Conservation (phyloP, 2,329 filamentous ascomycete genomes). For the Neofusicoccum ribis region DNA sequence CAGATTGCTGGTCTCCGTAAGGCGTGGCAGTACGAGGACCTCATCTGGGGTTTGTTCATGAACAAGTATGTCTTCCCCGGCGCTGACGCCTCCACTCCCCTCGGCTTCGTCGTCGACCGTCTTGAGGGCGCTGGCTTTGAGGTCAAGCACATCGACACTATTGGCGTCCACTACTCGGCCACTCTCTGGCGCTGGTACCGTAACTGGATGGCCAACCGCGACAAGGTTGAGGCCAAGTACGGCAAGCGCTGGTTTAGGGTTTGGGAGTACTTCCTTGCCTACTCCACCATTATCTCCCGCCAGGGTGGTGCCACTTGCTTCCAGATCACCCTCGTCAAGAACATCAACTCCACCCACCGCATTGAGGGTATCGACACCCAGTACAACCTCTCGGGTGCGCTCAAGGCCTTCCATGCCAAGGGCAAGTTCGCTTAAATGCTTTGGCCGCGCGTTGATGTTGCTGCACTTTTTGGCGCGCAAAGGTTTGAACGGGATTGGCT, state of each 20-base stretch:
- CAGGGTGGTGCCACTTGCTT: conserved; percentile 84
- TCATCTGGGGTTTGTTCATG: conserved; percentile 98
- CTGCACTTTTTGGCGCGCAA: not conserved
- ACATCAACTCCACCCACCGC: conserved; percentile 83
- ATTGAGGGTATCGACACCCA: conserved; percentile 71
- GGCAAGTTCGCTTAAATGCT: not conserved
- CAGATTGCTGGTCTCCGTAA: conserved; percentile 94
- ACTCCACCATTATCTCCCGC: conserved; percentile 78
- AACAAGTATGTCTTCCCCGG: conserved; percentile 99
- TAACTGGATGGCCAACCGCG: conserved; percentile 93
- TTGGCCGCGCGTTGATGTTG: not conserved
- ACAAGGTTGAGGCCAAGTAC: conserved; percentile 93
- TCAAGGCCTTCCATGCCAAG: conserved; percentile 50
- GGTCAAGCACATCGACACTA: conserved; percentile 86
- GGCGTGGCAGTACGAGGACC: conserved; percentile 95
- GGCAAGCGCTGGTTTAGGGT: conserved; percentile 94
- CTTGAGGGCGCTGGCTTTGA: conserved; percentile 88
- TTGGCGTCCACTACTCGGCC: conserved; percentile 95
- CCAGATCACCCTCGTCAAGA: conserved; percentile 86
- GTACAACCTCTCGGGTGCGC: conserved; percentile 67
- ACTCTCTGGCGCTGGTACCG: conserved; percentile 98
- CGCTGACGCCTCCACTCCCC: conserved; percentile 90
- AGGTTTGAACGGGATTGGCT: not conserved
- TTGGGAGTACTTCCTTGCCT: conserved; percentile 90
- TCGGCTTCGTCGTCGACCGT: conserved; percentile 81